Evolutionary conservation across 2,329 filamentous ascomycete genomes (phyloP).

Genomic region (Colletotrichum lupini): DNA sequence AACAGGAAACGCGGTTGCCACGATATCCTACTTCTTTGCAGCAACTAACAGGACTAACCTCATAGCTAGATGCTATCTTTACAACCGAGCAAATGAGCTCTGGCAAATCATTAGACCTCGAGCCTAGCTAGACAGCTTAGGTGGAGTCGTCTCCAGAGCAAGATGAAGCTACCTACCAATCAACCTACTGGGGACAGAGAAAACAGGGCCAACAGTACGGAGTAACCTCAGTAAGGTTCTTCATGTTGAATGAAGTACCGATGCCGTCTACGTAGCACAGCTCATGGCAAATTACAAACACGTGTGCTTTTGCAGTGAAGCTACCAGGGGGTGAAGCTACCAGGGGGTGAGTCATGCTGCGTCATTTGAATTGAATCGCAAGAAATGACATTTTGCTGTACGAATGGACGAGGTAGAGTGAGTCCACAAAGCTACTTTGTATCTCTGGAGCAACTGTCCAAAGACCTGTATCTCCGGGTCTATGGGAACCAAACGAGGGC

Average conservation of each 20-base stretch:
- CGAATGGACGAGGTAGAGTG: neutral
- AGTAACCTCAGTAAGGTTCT: constrained; percentile 10
- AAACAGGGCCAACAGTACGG: constrained; percentile 4
- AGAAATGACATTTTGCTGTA: neutral
- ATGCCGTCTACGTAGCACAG: neutral
- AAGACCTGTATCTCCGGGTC: neutral
- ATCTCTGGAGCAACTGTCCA: neutral
- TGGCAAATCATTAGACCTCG: neutral
- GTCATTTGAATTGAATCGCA: neutral
- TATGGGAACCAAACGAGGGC: neutral
- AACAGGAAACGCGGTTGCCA: neutral
- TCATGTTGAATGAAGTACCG: neutral
- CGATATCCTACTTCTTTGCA: neutral
- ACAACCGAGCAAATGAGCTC: neutral
- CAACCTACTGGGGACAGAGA: neutral
- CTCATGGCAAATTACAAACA: neutral
- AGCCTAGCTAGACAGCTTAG: constrained; percentile 6
- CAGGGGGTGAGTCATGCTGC: constrained; percentile 25
- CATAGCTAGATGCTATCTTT: neutral
- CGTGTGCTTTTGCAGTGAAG: neutral
- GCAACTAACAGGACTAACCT: neutral
- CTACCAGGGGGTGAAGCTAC: neutral
- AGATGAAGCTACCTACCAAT: constrained; percentile 22
- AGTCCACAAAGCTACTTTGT: neutral
- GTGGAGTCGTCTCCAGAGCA: constrained; percentile 12